These are phyloP conservation scores for Tremellales sp. DNA, from an alignment of 1,284 basidiomycete species.

Conservation along the genomic window DNA sequence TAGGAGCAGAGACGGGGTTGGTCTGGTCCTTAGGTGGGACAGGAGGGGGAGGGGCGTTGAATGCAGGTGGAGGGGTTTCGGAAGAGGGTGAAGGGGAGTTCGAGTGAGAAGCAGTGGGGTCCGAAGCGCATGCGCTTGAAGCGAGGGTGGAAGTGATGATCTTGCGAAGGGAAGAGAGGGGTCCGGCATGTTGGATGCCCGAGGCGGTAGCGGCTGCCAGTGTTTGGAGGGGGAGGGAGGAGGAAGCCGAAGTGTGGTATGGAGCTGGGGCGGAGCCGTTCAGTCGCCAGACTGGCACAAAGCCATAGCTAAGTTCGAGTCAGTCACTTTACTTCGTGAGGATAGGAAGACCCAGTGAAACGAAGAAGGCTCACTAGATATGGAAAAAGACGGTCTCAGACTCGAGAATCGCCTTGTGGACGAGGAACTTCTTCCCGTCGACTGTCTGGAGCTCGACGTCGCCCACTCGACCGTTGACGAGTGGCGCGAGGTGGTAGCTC, in stretches of 20 bases:
- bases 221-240: constrained; percentile 1
- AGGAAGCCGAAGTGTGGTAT: background rate
- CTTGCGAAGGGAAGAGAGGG: constrained; percentile 19
- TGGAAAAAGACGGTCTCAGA: constrained; percentile 41
- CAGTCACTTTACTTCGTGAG: background rate
- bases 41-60: constrained; percentile 6
- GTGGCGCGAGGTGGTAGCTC: constrained; percentile 27
- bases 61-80: background rate
- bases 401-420: constrained; percentile 35
- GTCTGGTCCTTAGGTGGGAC: background rate
- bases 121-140: background rate
- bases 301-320: constrained; percentile 38
- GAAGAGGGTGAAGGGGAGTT: too few relatives aligned
- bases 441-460: constrained; percentile 36
- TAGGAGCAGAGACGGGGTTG: constrained; percentile 27
- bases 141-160: constrained; percentile 16
- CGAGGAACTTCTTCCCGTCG: constrained; percentile 36
- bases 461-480: constrained; percentile 26
- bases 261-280: constrained; percentile 7
- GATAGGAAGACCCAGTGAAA: background rate
- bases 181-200: constrained; percentile 12
- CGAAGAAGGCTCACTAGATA: constrained; percentile 33
- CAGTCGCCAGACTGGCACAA: constrained; percentile 35
- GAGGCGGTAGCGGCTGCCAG: background rate
- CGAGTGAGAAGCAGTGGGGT: background rate